Evolutionary conservation across 352 stramenopile species (phyloP), one percentile per base, ranked within the genome.

Genomic region (Lagenidium giganteum): DNA sequence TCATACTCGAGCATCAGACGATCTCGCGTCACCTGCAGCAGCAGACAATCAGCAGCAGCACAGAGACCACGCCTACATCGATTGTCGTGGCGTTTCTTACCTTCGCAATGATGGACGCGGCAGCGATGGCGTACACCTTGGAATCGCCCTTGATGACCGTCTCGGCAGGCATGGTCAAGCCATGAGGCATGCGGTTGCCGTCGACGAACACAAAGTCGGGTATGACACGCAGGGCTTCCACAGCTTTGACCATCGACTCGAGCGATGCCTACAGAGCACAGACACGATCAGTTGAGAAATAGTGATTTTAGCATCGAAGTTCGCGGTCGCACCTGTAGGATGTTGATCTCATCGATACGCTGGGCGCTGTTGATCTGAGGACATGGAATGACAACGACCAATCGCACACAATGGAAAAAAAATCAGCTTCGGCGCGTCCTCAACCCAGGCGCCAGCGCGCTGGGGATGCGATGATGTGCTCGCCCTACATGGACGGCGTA

Each of bases 341-440:
- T 98, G 63, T 99, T 99, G 47, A 98, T 95, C 67, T 97, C 80
- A 61, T 99, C 96, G 69, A 99, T 98, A 1, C 78, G 61, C 35
- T 78, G 51, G 8, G 71, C 56, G 23, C 56, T 78, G 36, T 83
- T 83, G 17, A 83, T 34, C 56, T 65, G 27, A n/a, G n/a, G n/a
- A n/a, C n/a, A n/a, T n/a, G n/a, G n/a, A n/a, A n/a, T n/a, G n/a
- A n/a, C n/a, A n/a, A n/a, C n/a, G n/a, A n/a, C n/a, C n/a, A n/a
- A n/a, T n/a, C n/a, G n/a, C n/a, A n/a, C n/a, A n/a, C n/a, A n/a
- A n/a, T n/a, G n/a, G n/a, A n/a, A n/a, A n/a, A n/a, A n/a, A n/a
- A n/a, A n/a, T n/a, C n/a, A n/a, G n/a, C n/a, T n/a, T n/a, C n/a
- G n/a, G n/a, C n/a, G n/a, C n/a, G n/a, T n/a, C n/a, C n/a, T n/a